These are phyloP conservation scores for Capronia coronata DNA, from an alignment of 2,329 filamentous ascomycete genomes.

Conservation along the genomic window DNA sequence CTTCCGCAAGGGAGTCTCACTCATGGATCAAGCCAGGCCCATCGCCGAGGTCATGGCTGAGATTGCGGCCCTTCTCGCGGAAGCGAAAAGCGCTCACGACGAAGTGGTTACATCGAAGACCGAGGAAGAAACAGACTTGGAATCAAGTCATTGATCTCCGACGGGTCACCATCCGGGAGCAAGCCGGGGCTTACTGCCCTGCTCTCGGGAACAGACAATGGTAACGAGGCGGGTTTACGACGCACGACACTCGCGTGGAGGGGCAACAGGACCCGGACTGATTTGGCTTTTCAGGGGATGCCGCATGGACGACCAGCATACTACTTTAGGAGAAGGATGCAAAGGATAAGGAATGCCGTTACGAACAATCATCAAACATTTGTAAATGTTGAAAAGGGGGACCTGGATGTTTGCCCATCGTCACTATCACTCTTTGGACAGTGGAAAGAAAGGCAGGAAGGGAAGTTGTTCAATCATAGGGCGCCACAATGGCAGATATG, in stretches of 20 bases:
- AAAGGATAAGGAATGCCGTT: slow-evolving; percentile 1
- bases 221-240: too few species aligned
- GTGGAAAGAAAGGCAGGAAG: background rate
- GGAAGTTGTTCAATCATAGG: too few species aligned
- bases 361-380: slow-evolving; percentile 6
- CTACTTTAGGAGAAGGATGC: slow-evolving; percentile 1
- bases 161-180: too few species aligned
- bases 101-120: slow-evolving; percentile 13
- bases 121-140: slow-evolving; percentile 11
- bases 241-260: background rate
- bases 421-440: background rate
- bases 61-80: slow-evolving; percentile 13
- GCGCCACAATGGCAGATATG: too few species aligned
- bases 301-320: background rate
- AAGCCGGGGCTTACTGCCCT: background rate
- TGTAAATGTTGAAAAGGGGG: background rate
- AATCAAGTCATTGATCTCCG: too few species aligned
- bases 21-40: slow-evolving; percentile 68
- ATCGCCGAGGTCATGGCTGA: slow-evolving; percentile 62
- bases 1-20: slow-evolving; percentile 53
- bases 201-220: background rate
- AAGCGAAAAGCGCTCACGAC: slow-evolving; percentile 5
- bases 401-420: background rate
- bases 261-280: background rate
- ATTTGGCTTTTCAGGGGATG: slow-evolving; percentile 4